phyloP scores from a whole-genome alignment of 1,284 basidiomycete species.

The Boletellus deceptivus region DNA sequence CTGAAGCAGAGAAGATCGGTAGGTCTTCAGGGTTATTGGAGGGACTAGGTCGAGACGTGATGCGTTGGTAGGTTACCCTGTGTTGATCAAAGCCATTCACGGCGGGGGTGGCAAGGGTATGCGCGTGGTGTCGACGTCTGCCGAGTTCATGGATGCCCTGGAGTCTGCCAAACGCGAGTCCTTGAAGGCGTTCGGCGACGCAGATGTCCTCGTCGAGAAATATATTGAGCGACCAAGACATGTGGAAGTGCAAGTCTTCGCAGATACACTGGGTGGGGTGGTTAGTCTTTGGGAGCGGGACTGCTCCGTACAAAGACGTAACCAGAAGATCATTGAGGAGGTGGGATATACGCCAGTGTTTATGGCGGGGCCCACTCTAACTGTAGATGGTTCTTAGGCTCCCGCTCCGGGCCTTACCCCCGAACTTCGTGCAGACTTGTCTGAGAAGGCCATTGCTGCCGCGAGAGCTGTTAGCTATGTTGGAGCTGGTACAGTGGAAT shows the following conservation, averaged over 20 bases:
- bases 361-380: not conserved
- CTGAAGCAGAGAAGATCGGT: constrained; percentile 76
- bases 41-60: not conserved
- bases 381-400: constrained; percentile 49
- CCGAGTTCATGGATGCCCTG: constrained; percentile 76
- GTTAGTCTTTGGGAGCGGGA: constrained; percentile 93
- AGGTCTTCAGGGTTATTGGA: not conserved
- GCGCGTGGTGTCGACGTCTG: constrained; percentile 74
- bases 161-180: constrained; percentile 87
- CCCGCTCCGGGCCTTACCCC: constrained; percentile 85
- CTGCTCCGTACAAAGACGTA: constrained; percentile 91
- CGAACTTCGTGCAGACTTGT: constrained; percentile 76
- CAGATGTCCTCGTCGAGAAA: constrained; percentile 82
- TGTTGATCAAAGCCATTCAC: constrained; percentile 93
- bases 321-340: constrained; percentile 96
- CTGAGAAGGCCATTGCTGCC: constrained; percentile 86
- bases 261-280: constrained; percentile 71
- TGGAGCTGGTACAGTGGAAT: constrained; percentile 91
- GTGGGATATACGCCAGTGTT: constrained; percentile 29
- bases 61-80: constrained; percentile 68
- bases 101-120: constrained; percentile 98
- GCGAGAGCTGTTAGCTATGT: constrained; percentile 89
- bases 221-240: constrained; percentile 83
- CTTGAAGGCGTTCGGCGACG: constrained; percentile 82
- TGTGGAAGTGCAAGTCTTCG: constrained; percentile 90